Percentiles rank a stretch among this genome's conserved stretches.
These are phyloP conservation scores for Amanita polypyramis DNA, from an alignment of 768 basidiomycete genomes.

Conservation along the genomic window DNA sequence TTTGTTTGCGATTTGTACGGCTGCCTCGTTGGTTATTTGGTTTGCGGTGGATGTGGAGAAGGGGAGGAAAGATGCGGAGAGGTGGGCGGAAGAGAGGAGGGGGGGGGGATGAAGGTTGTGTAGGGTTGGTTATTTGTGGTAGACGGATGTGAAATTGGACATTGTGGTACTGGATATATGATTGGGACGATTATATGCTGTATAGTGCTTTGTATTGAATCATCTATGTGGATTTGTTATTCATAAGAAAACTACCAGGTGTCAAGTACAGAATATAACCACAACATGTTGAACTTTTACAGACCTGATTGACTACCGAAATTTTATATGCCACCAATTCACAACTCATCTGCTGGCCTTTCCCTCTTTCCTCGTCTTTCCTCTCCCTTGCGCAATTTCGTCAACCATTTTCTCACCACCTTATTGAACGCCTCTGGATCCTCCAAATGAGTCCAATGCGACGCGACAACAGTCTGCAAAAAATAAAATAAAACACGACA, in stretches of 20 bases:
- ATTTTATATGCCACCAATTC: too few relatives aligned
- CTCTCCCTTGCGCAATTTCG: conserved; percentile 10
- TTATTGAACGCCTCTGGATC: conserved; percentile 40
- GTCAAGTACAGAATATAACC: too few relatives aligned
- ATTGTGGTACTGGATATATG: too few relatives aligned
- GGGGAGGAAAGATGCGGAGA: conserved; percentile 50
- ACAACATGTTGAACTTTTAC: neutral
- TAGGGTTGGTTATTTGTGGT: too few relatives aligned
- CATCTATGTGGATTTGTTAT: too few relatives aligned
- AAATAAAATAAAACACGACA: too few relatives aligned
- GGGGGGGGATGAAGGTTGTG: neutral
- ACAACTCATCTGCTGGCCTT: neutral
- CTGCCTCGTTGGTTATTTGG: conserved; percentile 70
- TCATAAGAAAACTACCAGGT: too few relatives aligned
- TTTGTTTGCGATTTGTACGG: conserved; percentile 59
- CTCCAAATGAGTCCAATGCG: conserved; percentile 67
- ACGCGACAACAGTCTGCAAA: conserved; percentile 43
- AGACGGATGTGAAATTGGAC: neutral
- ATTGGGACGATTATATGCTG: too few relatives aligned
- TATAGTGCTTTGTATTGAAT: too few relatives aligned
- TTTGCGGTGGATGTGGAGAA: conserved; percentile 56
- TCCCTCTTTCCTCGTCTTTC: conserved; percentile 15
- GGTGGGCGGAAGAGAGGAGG: conserved; percentile 34
- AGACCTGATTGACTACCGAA: too few relatives aligned
- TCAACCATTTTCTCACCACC: conserved; percentile 43